Evolutionary conservation across 805 yeast species (phyloP).

Genomic region (Clavispora phyllophila): DNA sequence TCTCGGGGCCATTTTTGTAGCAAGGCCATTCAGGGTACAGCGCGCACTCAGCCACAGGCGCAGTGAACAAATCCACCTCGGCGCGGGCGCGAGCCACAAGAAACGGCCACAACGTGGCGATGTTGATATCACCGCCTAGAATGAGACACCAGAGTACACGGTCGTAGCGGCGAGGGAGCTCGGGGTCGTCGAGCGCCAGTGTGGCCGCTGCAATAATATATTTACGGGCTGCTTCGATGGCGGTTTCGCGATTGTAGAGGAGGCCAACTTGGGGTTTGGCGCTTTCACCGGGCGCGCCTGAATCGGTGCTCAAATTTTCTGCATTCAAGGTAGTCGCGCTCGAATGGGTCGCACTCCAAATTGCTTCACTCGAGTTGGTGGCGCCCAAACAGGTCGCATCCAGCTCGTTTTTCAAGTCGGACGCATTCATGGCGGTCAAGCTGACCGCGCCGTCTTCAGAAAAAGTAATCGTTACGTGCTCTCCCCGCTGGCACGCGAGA

Average conservation of each 20-base stretch:
- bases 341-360: too few relatives aligned
- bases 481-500: conserved; percentile 3
- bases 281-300: too few relatives aligned
- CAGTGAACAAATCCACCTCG: background rate
- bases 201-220: conserved; percentile 10
- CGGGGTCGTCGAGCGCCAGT: conserved; percentile 12
- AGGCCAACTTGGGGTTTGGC: background rate
- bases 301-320: too few relatives aligned
- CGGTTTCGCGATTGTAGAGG: conserved; percentile 1
- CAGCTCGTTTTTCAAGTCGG: too few relatives aligned
- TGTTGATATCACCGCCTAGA: conserved; percentile 10
- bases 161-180: conserved; percentile 7
- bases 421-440: too few relatives aligned
- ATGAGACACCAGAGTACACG: conserved; percentile 14
- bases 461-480: background rate
- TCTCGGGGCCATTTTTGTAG: conserved; percentile 1
- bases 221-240: conserved; percentile 10
- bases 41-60: background rate
- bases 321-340: too few relatives aligned
- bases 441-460: too few relatives aligned
- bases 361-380: too few relatives aligned
- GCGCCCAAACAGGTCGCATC: background rate
- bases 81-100: conserved; percentile 5
- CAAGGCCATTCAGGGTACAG: conserved; percentile 3
- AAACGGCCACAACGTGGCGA: conserved; percentile 5